These are phyloP conservation scores for Kazachstania psychrophila DNA, from an alignment of 805 yeast genomes.

Conservation along the genomic window DNA sequence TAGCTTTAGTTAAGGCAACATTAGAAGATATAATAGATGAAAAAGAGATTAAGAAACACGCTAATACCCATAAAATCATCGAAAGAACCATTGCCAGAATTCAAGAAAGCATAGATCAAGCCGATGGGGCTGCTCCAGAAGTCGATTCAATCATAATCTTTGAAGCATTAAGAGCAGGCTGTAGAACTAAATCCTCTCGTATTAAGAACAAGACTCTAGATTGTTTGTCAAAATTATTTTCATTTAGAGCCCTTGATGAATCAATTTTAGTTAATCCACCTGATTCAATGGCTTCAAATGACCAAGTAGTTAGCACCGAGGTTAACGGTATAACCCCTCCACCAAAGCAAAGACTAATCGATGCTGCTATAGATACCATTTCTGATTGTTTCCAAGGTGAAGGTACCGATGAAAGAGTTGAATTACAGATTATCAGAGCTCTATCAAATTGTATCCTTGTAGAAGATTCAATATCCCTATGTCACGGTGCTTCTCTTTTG, in stretches of 20 bases:
- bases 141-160: constrained; percentile 51
- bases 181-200: constrained; percentile 57
- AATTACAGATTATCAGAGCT: constrained; percentile 87
- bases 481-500: constrained; percentile 77
- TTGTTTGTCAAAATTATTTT: constrained; percentile 76
- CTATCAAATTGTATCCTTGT: constrained; percentile 79
- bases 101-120: constrained; percentile 20
- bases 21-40: constrained; percentile 47
- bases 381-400: constrained; percentile 85
- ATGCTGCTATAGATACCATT: constrained; percentile 75
- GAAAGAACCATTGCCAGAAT: constrained; percentile 28
- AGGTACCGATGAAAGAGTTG: constrained; percentile 80
- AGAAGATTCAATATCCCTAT: constrained; percentile 59
- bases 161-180: constrained; percentile 67
- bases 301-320: constrained; percentile 17
- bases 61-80: constrained; percentile 28
- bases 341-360: constrained; percentile 53
- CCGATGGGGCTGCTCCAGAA: constrained; percentile 15
- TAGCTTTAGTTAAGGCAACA: constrained; percentile 43
- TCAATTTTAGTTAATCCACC: constrained; percentile 42
- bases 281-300: constrained; percentile 31
- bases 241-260: constrained; percentile 66
- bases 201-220: constrained; percentile 72
- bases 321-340: constrained; percentile 41
- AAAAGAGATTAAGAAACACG: constrained; percentile 50